Conservation (phyloP, 306 rosid genomes). For the Echinosophora koreensis region DNA sequence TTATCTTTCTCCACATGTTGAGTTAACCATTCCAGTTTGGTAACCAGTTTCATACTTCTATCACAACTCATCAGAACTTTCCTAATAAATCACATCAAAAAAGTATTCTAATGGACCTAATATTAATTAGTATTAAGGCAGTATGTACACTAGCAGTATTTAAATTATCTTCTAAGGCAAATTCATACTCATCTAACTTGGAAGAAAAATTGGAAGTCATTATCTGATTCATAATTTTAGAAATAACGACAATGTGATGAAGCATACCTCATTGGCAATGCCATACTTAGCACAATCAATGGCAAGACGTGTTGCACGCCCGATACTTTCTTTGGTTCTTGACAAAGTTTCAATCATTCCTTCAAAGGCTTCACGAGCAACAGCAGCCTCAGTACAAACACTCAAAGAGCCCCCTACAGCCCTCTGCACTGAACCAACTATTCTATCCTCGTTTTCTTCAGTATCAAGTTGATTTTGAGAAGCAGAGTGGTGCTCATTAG, state of each 20-base stretch:
- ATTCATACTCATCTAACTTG: background rate
- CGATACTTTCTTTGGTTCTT: conserved; percentile 96
- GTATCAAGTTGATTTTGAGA: conserved; percentile 61
- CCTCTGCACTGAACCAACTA: conserved; percentile 69
- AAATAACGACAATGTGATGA: conserved; percentile 8
- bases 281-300: conserved; percentile 98
- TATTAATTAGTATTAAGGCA: background rate
- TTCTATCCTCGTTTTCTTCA: conserved; percentile 75
- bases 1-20: background rate
- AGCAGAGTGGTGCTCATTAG: conserved; percentile 51
- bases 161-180: background rate
- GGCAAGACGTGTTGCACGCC: conserved; percentile 96
- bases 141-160: conserved; percentile 13
- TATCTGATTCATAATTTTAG: conserved; percentile 7
- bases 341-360: conserved; percentile 98
- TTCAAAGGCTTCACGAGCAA: conserved; percentile 98
- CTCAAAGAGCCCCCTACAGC: conserved; percentile 74
- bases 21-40: conserved; percentile 1
- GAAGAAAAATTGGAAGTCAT: conserved; percentile 1
- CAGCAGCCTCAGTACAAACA: conserved; percentile 91
- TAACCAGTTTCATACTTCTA: conserved; percentile 24
- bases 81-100: conserved; percentile 5
- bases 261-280: conserved; percentile 88
- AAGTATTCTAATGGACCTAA: background rate
- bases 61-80: conserved; percentile 19